phyloP scores from a whole-genome alignment of 2,329 filamentous ascomycete species.

The Hypoxylon sp. region DNA sequence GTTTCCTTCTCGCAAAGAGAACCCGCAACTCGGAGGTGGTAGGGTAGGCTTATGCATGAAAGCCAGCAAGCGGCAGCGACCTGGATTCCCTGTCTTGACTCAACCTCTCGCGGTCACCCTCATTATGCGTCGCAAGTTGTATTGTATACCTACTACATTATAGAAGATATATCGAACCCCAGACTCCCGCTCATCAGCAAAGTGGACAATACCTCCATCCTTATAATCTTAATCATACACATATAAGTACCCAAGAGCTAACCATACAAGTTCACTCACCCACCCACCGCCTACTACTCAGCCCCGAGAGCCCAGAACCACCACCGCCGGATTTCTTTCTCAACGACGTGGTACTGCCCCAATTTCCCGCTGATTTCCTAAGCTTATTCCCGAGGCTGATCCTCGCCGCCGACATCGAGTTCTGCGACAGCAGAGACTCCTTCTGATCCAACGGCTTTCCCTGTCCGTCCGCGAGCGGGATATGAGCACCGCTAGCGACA shows the following conservation, averaged over 20 bases:
- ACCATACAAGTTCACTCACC: neutral
- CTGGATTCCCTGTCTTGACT: neutral
- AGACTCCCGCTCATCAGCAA: slow-evolving; percentile 3
- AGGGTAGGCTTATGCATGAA: neutral
- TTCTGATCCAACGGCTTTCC: slow-evolving; percentile 46
- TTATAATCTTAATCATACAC: neutral
- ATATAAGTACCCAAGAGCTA: neutral
- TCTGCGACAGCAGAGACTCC: slow-evolving; percentile 44
- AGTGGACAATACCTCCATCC: neutral
- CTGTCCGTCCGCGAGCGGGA: slow-evolving; percentile 49
- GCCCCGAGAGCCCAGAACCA: slow-evolving; percentile 18
- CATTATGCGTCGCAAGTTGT: neutral
- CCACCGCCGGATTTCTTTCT: slow-evolving; percentile 50
- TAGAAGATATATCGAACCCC: neutral
- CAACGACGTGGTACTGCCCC: slow-evolving; percentile 60
- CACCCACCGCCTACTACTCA: slow-evolving; percentile 35
- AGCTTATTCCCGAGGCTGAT: slow-evolving; percentile 65
- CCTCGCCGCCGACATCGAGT: slow-evolving; percentile 57
- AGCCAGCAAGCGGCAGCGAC: neutral
- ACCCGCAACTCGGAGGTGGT: neutral
- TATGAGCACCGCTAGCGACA: slow-evolving; percentile 47
- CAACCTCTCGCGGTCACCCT: neutral
- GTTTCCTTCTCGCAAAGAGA: neutral
- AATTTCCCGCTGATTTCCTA: slow-evolving; percentile 61
- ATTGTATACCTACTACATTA: neutral